A percentile compares a stretch with the other conserved stretches of the same genome.
phyloP scores from a whole-genome alignment of 306 rosid species.

The Cucumis sativus region DNA sequence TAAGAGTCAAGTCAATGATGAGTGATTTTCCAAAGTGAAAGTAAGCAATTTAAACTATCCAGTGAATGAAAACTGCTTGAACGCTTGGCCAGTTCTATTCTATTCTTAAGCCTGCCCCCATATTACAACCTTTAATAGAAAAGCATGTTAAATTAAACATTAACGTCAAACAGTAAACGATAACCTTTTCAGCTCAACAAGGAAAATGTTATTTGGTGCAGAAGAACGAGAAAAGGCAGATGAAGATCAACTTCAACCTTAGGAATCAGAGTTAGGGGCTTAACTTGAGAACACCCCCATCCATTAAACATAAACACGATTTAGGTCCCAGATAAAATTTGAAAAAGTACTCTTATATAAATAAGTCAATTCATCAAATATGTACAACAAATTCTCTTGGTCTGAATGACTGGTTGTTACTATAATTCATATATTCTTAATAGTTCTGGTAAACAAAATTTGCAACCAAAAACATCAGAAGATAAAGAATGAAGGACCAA shows the following conservation, averaged over 20 bases:
- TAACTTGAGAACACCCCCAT: not conserved
- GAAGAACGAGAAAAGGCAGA: not conserved
- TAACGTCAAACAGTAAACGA: not conserved
- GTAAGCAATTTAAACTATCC: not conserved
- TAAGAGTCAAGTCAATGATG: not conserved
- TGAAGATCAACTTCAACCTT: not conserved
- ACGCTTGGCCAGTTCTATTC: not conserved
- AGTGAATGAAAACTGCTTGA: not conserved
- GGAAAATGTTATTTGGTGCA: not conserved
- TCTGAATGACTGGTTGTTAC: not conserved
- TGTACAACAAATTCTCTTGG: not conserved
- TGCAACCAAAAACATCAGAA: not conserved
- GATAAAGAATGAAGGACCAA: not conserved
- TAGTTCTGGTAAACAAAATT: slow-evolving; percentile 2
- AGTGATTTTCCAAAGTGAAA: not conserved
- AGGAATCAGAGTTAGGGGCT: not conserved
- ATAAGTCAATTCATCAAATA: not conserved
- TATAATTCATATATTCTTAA: not conserved
- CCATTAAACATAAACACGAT: not conserved
- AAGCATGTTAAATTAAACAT: not conserved
- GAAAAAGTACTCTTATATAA: not conserved
- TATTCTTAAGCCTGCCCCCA: not conserved
- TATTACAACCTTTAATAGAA: not conserved
- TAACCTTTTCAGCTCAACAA: not conserved
- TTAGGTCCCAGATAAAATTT: not conserved